Conservation (phyloP, 2,329 filamentous ascomycete species). For the Aspergillus awamori region DNA sequence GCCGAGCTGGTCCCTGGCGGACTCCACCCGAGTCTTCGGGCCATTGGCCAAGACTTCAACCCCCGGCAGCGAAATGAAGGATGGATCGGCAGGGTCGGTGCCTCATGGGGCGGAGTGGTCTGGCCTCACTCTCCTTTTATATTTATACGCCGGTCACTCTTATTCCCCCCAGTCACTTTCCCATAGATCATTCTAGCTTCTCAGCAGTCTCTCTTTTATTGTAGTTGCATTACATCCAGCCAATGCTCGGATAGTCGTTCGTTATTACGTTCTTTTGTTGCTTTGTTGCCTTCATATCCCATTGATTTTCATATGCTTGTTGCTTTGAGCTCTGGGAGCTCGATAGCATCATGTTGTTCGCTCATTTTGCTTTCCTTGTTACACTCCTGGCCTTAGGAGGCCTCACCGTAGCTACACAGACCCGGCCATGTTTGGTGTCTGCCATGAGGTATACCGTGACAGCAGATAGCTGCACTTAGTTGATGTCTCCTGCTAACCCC, state of each 20-base stretch:
- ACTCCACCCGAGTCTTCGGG: no score
- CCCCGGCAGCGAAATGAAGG: no score
- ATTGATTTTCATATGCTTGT: no score
- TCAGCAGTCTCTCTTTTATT: slow-evolving; percentile 10
- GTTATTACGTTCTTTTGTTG: background rate
- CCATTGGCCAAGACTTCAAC: no score
- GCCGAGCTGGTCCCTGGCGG: no score
- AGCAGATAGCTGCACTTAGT: background rate
- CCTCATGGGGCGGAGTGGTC: slow-evolving; percentile 15
- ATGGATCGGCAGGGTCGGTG: slow-evolving; percentile 16
- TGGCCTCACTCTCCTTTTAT: background rate
- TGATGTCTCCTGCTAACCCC: slow-evolving; percentile 24
- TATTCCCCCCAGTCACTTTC: background rate
- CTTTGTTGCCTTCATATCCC: background rate
- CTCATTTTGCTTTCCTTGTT: slow-evolving; percentile 47
- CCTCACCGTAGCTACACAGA: slow-evolving; percentile 45
- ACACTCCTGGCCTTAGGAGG: slow-evolving; percentile 50
- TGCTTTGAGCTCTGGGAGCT: background rate
- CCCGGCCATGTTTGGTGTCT: slow-evolving; percentile 55
- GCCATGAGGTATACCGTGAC: slow-evolving; percentile 50
- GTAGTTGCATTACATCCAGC: slow-evolving; percentile 9
- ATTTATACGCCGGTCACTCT: background rate
- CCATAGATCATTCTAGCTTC: background rate
- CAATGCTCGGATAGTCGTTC: slow-evolving; percentile 19
- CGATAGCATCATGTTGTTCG: slow-evolving; percentile 47